phyloP scores from a whole-genome alignment of 2,329 filamentous ascomycete species.

The Diplodia sapinea region DNA sequence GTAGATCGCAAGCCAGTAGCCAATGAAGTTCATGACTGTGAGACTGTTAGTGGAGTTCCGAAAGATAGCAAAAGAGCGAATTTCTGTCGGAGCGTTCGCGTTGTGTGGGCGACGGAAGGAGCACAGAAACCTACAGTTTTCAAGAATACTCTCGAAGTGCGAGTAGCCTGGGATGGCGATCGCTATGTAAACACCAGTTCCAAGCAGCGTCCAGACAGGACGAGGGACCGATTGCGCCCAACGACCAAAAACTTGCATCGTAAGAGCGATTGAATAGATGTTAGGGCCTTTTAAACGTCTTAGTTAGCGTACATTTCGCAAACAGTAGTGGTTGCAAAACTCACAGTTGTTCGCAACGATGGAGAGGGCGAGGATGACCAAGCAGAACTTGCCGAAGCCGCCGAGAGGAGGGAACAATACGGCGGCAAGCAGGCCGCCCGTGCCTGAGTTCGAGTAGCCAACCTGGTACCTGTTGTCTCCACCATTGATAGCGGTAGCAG shows the following conservation, averaged over 20 bases:
- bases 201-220: slow-evolving; percentile 69
- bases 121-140: slow-evolving; percentile 4
- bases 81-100: not conserved
- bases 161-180: slow-evolving; percentile 72
- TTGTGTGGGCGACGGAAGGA: not conserved
- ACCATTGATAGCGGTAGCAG: slow-evolving; percentile 63
- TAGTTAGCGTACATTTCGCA: not conserved
- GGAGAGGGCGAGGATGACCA: slow-evolving; percentile 68
- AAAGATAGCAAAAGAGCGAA: not conserved
- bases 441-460: slow-evolving; percentile 63
- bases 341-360: slow-evolving; percentile 69
- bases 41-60: slow-evolving; percentile 52
- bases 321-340: not conserved
- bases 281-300: slow-evolving; percentile 56
- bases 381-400: slow-evolving; percentile 73
- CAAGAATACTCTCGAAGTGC: slow-evolving; percentile 25
- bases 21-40: slow-evolving; percentile 64
- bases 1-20: slow-evolving; percentile 79
- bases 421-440: slow-evolving; percentile 70
- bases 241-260: slow-evolving; percentile 68
- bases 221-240: slow-evolving; percentile 67
- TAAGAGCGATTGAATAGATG: slow-evolving; percentile 69
- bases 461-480: slow-evolving; percentile 60
- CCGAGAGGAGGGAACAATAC: slow-evolving; percentile 69
- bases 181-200: slow-evolving; percentile 68